Evolutionary conservation across 108 stramenopile genomes (phyloP).

Genomic region (Cyclotella baltica): DNA sequence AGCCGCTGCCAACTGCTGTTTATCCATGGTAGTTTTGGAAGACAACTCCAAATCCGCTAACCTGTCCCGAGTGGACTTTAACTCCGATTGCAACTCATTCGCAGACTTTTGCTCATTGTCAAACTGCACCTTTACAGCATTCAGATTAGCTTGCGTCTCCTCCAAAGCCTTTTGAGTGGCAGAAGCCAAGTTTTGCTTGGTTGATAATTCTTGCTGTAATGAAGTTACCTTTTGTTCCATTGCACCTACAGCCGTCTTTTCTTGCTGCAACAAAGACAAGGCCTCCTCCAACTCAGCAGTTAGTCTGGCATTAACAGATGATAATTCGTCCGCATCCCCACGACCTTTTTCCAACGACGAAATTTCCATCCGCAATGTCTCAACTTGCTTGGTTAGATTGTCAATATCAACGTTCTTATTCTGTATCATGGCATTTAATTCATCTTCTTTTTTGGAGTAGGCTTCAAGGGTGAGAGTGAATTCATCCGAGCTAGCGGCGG

Average conservation of each 20-base stretch:
- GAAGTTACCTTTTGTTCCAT: conserved; percentile 30
- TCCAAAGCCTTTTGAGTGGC: conserved; percentile 32
- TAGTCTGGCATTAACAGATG: conserved; percentile 24
- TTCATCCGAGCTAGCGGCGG: conserved; percentile 10
- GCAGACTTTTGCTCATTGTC: conserved; percentile 20
- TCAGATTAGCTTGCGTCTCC: conserved; percentile 35
- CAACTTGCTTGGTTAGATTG: conserved; percentile 31
- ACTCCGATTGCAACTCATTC: conserved; percentile 24
- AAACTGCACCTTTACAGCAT: conserved; percentile 6
- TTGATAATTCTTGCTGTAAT: conserved; percentile 37
- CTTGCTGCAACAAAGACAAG: conserved; percentile 5
- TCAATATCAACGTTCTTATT: conserved; percentile 34
- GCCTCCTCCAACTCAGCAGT: conserved; percentile 26
- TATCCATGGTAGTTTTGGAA: not conserved
- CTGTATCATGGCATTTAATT: conserved; percentile 21
- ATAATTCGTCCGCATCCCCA: conserved; percentile 12
- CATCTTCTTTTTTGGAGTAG: conserved; percentile 34
- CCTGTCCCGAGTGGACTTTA: conserved; percentile 20
- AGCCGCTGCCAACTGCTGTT: conserved; percentile 12
- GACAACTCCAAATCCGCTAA: conserved; percentile 30
- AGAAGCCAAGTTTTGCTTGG: conserved; percentile 23
- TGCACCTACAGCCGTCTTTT: conserved; percentile 29
- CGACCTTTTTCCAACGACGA: conserved; percentile 31
- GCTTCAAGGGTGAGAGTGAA: conserved; percentile 26
- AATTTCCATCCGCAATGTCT: conserved; percentile 25